Evolutionary conservation across 192 early-diverging fungal species (phyloP).

Genomic region (Cetraspora pellucida): DNA sequence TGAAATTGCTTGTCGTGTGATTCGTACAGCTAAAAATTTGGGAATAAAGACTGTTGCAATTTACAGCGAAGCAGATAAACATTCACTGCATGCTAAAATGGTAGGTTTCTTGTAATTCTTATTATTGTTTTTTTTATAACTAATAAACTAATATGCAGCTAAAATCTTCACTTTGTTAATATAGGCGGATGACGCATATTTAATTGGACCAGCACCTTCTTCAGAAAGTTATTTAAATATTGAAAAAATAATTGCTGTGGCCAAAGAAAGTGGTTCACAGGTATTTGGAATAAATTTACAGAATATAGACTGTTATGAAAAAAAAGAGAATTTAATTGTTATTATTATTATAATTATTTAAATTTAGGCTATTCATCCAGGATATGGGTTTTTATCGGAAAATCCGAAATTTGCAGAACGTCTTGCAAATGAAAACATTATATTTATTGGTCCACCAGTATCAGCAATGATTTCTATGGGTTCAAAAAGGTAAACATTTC

Average conservation of each 20-base stretch:
- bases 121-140: background rate
- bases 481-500: slow-evolving; percentile 59
- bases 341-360: background rate
- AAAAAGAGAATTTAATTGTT: too few relatives aligned
- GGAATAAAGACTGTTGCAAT: slow-evolving; percentile 96
- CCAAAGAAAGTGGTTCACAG: slow-evolving; percentile 73
- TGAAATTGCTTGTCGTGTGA: slow-evolving; percentile 82
- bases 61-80: slow-evolving; percentile 87
- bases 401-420: slow-evolving; percentile 86
- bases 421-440: slow-evolving; percentile 63
- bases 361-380: slow-evolving; percentile 87
- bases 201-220: slow-evolving; percentile 83
- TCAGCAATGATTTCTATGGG: slow-evolving; percentile 92
- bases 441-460: slow-evolving; percentile 90
- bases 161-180: slow-evolving; percentile 14
- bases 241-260: slow-evolving; percentile 81
- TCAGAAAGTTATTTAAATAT: slow-evolving; percentile 81
- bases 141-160: slow-evolving; percentile 2
- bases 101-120: slow-evolving; percentile 36
- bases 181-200: slow-evolving; percentile 91
- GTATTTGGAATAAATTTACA: slow-evolving; percentile 42
- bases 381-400: slow-evolving; percentile 96
- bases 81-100: slow-evolving; percentile 83
- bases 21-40: slow-evolving; percentile 80
- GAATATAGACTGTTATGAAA: too few relatives aligned